Conservation (phyloP, 139 green algal genomes). For the Gonium pectorale region DNA sequence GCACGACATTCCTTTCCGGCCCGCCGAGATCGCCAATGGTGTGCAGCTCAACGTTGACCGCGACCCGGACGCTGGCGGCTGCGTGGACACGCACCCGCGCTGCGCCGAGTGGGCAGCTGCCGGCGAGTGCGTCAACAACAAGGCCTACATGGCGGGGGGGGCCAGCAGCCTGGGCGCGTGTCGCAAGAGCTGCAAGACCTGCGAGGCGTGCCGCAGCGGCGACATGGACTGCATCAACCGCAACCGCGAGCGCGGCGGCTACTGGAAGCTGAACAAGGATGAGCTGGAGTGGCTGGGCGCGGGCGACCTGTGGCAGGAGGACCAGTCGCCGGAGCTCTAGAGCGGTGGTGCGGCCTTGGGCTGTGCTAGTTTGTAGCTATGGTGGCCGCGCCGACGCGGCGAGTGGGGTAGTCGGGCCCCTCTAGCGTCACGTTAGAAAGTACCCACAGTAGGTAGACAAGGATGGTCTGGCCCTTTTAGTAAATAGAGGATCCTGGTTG, state of each 20-base stretch:
- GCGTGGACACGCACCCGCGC: conserved; percentile 45
- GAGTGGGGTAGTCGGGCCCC: too few relatives aligned
- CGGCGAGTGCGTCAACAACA: conserved; percentile 68
- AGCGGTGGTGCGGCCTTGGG: too few relatives aligned
- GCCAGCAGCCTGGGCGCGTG: conserved; percentile 45
- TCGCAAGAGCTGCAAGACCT: conserved; percentile 46
- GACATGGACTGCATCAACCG: conserved; percentile 58
- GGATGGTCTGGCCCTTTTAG: too few relatives aligned
- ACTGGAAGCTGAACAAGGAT: conserved; percentile 44
- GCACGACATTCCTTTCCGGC: conserved; percentile 43
- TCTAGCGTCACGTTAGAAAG: too few relatives aligned
- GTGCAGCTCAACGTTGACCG: background rate
- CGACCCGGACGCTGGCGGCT: conserved; percentile 54
- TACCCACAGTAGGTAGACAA: too few relatives aligned
- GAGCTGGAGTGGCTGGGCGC: conserved; percentile 52
- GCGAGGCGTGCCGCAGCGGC: conserved; percentile 42
- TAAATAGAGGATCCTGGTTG: too few relatives aligned
- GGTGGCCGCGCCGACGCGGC: too few relatives aligned
- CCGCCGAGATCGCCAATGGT: background rate
- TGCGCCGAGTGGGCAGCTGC: conserved; percentile 57
- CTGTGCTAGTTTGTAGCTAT: too few relatives aligned
- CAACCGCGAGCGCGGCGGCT: conserved; percentile 47
- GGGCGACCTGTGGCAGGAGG: conserved; percentile 15
- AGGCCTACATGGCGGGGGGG: conserved; percentile 65
- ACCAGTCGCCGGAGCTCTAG: conserved; percentile 37